Evolutionary conservation across 2,329 filamentous ascomycete species (phyloP), one percentile per base, ranked within the genome.

Genomic region (Xylaria sp.): DNA sequence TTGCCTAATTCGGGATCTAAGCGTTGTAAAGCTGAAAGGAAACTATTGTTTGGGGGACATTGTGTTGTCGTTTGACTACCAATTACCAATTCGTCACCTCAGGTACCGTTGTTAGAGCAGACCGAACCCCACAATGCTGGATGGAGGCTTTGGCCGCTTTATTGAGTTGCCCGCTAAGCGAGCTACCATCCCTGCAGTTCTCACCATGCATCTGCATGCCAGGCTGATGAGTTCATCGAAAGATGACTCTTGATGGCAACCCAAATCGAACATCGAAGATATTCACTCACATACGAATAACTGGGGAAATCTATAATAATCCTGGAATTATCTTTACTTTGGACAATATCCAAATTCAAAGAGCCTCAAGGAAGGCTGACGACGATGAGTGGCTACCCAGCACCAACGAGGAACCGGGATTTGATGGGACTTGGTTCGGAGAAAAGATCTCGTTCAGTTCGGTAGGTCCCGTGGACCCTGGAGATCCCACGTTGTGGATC

Each of bases 391-490:
- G n/a, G 47, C 44, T 3, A 23, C 51, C 44, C 40, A 58, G 23
- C 44, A 44, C 63, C 48, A 54, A 47, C 48, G 18, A 57, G 10
- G 3, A 62, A 59, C 58, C 59, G 51, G 66, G 66, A 18, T 29
- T 27, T 3, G 57, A 21, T 23, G 44, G 63, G 50, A 25, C 63
- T 32, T 58, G 44, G 63, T 10, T 69, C 63, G 62, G 65, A 63
- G 50, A 58, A 61, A 27, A 58, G 51, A 32, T 64, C 54, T 60
- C 44, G 21, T 57, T 65, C 23, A 55, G 50, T 53, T 69, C 68
- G 65, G 60, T 69, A 62, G 53, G 53, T 54, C 47, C 63, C 65
- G 68, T 54, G 61, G 59, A 62, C 65, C 61, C 61, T 60, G 51
- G 47, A 44, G 35, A 65, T 55, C 42, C 60, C 62, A 63, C 57